Evolutionary conservation across 176 grass and related monocot genomes (phyloP).

Genomic region (Pontederia paniculata): DNA sequence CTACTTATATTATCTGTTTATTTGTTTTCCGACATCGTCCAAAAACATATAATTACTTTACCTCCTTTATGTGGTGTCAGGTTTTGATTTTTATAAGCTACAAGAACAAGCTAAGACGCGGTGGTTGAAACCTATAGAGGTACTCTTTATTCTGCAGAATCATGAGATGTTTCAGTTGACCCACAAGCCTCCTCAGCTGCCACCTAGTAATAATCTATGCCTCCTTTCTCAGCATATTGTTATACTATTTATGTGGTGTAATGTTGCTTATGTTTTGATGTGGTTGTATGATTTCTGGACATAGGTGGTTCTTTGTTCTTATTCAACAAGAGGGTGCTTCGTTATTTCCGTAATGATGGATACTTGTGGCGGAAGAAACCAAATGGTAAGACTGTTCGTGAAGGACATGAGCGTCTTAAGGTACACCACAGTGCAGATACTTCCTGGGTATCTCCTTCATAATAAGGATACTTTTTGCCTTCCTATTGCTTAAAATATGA

Average conservation of each 20-base stretch:
- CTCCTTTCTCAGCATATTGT: background rate
- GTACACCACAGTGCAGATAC: slow-evolving; percentile 15
- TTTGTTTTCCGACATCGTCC: no score
- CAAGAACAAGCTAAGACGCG: slow-evolving; percentile 38
- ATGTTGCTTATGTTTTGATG: background rate
- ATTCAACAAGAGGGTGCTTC: slow-evolving; percentile 77
- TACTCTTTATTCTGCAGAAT: slow-evolving; percentile 60
- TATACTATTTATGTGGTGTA: no score
- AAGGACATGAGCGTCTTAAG: slow-evolving; percentile 90
- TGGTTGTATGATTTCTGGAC: background rate
- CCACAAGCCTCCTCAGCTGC: slow-evolving; percentile 39
- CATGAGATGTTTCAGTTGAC: slow-evolving; percentile 31
- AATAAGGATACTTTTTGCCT: no score
- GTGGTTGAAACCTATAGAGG: slow-evolving; percentile 75
- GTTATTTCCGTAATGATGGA: slow-evolving; percentile 75
- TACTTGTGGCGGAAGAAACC: slow-evolving; percentile 61
- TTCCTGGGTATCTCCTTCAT: background rate
- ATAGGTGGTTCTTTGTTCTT: slow-evolving; percentile 85
- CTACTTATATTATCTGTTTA: no score
- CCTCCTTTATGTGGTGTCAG: slow-evolving; percentile 36
- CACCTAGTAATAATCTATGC: slow-evolving; percentile 46
- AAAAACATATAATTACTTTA: no score
- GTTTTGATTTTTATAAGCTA: slow-evolving; percentile 37
- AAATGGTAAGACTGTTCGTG: slow-evolving; percentile 47
- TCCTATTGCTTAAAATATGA: background rate